These are phyloP conservation scores for Catunica adiposa DNA, from an alignment of 2,329 filamentous ascomycete genomes.

Conservation along the genomic window DNA sequence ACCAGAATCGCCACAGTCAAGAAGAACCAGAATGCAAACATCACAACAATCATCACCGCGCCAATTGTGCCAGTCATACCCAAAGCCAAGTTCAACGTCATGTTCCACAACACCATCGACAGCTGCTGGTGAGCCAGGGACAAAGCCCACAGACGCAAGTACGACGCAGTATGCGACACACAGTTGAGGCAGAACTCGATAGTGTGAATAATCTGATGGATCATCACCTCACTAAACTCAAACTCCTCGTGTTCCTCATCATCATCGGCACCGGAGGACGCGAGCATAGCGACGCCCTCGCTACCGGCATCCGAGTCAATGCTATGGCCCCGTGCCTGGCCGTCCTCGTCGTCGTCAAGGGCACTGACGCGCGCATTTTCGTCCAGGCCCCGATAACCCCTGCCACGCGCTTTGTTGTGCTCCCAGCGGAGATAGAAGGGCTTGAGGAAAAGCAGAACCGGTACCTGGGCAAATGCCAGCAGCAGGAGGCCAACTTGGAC, in stretches of 20 bases:
- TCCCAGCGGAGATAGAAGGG: slow-evolving; percentile 89
- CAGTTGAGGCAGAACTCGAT: slow-evolving; percentile 99
- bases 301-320: slow-evolving; percentile 45
- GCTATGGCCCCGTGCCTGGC: slow-evolving; percentile 26
- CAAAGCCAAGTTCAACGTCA: slow-evolving; percentile 77
- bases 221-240: slow-evolving; percentile 94
- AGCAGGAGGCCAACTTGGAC: slow-evolving; percentile 69
- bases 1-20: slow-evolving; percentile 58
- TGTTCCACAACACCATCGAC: slow-evolving; percentile 86
- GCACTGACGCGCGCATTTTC: slow-evolving; percentile 79
- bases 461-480: slow-evolving; percentile 72
- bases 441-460: slow-evolving; percentile 83
- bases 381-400: slow-evolving; percentile 85
- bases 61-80: slow-evolving; percentile 47
- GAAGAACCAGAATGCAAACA: slow-evolving; percentile 82
- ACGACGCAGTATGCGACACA: slow-evolving; percentile 95
- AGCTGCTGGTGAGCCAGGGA: slow-evolving; percentile 97
- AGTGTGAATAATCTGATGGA: slow-evolving; percentile 96
- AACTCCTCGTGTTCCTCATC: slow-evolving; percentile 86
- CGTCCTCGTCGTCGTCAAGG: slow-evolving; percentile 71
- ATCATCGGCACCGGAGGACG: slow-evolving; percentile 46
- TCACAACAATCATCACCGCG: slow-evolving; percentile 62
- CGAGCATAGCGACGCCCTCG: slow-evolving; percentile 75
- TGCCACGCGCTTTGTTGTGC: slow-evolving; percentile 71
- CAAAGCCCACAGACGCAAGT: slow-evolving; percentile 93